These are phyloP conservation scores for Aureobasidium lini DNA, from an alignment of 2,329 filamentous ascomycete genomes.

Conservation along the genomic window DNA sequence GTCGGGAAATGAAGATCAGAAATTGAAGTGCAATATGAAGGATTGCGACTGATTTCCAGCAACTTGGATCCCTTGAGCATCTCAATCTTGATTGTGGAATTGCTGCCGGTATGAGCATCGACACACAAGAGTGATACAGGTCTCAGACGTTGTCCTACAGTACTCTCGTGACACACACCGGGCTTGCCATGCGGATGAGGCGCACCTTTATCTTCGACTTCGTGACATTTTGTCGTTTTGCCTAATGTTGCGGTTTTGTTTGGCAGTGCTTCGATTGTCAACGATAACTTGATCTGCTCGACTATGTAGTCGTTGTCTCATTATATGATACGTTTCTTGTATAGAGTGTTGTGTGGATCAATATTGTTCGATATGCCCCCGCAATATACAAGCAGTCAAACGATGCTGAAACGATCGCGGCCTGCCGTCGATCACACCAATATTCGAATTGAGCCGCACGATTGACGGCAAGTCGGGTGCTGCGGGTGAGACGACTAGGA, in stretches of 20 bases:
- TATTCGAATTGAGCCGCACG: not conserved
- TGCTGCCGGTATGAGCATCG: not conserved
- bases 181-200: not conserved
- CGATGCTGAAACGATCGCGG: constrained; percentile 7
- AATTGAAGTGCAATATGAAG: not conserved
- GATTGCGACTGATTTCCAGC: not conserved
- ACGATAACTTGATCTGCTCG: not conserved
- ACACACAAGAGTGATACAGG: not conserved
- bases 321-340: not conserved
- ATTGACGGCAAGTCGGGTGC: not conserved
- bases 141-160: not conserved
- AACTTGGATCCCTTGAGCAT: not conserved
- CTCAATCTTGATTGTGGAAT: not conserved
- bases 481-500: not conserved
- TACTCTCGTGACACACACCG: not conserved
- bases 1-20: constrained; percentile 7
- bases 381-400: constrained; percentile 1
- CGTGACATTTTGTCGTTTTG: not conserved
- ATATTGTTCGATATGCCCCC: not conserved
- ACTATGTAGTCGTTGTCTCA: not conserved
- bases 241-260: not conserved
- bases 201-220: not conserved
- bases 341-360: not conserved
- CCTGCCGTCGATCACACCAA: constrained; percentile 2
- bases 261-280: not conserved